Conservation (phyloP, 1,139 yeast genomes). For the Saccharomyces hybrid region DNA sequence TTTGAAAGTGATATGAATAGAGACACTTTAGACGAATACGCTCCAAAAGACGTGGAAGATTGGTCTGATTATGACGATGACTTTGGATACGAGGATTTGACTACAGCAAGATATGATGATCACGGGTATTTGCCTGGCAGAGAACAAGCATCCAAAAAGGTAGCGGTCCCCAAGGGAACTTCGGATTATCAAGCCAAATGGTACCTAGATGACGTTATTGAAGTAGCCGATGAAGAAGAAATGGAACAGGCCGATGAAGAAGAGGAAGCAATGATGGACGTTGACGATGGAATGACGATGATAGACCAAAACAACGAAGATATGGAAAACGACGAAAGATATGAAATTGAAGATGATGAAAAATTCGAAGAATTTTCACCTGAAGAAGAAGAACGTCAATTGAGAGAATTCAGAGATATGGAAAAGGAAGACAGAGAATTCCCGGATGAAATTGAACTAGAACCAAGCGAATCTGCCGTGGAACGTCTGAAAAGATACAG, state of each 20-base stretch:
- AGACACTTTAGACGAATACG: conserved; percentile 61
- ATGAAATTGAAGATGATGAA: conserved; percentile 23
- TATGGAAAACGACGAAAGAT: conserved; percentile 27
- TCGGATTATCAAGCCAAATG: conserved; percentile 93
- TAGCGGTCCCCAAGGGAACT: conserved; percentile 72
- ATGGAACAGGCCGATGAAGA: conserved; percentile 36
- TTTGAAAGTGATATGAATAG: conserved; percentile 45
- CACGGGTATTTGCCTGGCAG: conserved; percentile 46
- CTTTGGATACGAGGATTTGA: conserved; percentile 37
- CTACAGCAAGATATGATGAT: conserved; percentile 67
- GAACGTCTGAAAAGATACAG: conserved; percentile 71
- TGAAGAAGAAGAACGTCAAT: conserved; percentile 78
- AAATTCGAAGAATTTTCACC: conserved; percentile 64
- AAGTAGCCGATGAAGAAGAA: conserved; percentile 36
- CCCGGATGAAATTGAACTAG: conserved; percentile 89
- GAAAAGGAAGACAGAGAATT: conserved; percentile 84
- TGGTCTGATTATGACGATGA: conserved; percentile 38
- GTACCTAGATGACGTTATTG: conserved; percentile 66
- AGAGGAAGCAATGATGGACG: conserved; percentile 32
- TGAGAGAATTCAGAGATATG: conserved; percentile 55
- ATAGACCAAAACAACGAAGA: conserved; percentile 29
- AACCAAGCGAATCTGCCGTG: conserved; percentile 65
- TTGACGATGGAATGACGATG: conserved; percentile 28
- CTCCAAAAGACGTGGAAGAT: conserved; percentile 49
- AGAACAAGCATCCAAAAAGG: conserved; percentile 34